Evolutionary conservation across 768 basidiomycete species (phyloP).

Genomic region (Boletellus emodensis): DNA sequence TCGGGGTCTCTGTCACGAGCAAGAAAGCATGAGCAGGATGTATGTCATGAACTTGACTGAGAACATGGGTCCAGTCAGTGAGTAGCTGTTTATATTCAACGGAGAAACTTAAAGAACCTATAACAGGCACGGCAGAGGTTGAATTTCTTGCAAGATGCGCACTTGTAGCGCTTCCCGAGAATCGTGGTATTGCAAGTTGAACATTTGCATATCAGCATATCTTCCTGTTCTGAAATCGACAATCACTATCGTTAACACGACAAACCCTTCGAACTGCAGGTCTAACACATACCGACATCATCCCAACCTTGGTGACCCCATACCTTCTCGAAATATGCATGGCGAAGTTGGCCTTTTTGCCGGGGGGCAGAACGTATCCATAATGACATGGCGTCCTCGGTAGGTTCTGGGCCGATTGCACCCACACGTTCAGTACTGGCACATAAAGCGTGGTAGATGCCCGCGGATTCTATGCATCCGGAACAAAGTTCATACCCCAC

Average conservation of each 20-base stretch:
- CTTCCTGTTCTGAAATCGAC: constrained; percentile 61
- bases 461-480: constrained; percentile 71
- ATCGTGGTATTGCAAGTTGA: constrained; percentile 75
- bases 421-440: constrained; percentile 36
- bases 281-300: constrained; percentile 67
- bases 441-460: constrained; percentile 73
- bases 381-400: constrained; percentile 52
- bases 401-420: constrained; percentile 33
- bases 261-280: not conserved
- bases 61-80: not conserved
- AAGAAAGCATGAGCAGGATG: constrained; percentile 89
- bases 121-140: constrained; percentile 82
- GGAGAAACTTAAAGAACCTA: constrained; percentile 43
- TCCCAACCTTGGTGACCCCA: constrained; percentile 86
- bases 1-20: constrained; percentile 62
- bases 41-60: constrained; percentile 84
- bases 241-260: constrained; percentile 4
- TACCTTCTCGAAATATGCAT: constrained; percentile 81
- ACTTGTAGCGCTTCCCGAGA: constrained; percentile 72
- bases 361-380: constrained; percentile 68
- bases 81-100: not conserved
- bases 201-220: constrained; percentile 59
- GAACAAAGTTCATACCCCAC: constrained; percentile 83
- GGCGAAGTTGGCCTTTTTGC: constrained; percentile 71
- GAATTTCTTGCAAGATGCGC: constrained; percentile 74